Conservation (phyloP, 129 eudicot genomes). For the Flaveria robusta region DNA sequence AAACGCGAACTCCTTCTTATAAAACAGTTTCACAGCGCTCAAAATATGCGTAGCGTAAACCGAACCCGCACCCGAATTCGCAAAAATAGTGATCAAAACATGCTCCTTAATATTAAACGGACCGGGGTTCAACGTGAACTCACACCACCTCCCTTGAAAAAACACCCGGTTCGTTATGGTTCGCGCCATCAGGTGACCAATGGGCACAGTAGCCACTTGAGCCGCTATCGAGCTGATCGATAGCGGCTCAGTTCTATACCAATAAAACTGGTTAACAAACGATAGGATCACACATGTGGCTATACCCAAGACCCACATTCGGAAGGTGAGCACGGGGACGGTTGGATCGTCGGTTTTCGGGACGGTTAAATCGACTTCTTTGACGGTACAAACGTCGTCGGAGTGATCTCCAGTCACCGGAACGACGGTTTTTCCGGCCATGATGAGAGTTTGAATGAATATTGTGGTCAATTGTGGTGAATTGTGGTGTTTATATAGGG, state of each 20-base stretch:
- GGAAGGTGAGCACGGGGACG: conserved; percentile 56
- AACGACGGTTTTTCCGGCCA: conserved; percentile 14
- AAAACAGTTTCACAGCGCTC: conserved; percentile 56
- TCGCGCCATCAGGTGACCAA: conserved; percentile 74
- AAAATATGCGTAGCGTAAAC: conserved; percentile 73
- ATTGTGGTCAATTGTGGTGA: neutral
- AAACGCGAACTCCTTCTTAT: conserved; percentile 46
- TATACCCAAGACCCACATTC: conserved; percentile 75
- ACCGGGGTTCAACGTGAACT: conserved; percentile 66
- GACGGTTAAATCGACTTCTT: conserved; percentile 64
- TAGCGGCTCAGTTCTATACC: conserved; percentile 65
- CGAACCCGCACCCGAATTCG: conserved; percentile 65
- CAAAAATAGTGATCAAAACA: conserved; percentile 68
- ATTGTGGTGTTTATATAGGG: neutral
- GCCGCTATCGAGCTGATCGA: conserved; percentile 44
- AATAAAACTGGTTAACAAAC: conserved; percentile 68
- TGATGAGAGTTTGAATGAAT: neutral
- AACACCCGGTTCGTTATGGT: conserved; percentile 44
- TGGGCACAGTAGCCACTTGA: conserved; percentile 59
- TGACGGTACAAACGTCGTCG: conserved; percentile 44
- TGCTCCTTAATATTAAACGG: conserved; percentile 77
- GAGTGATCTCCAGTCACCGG: neutral
- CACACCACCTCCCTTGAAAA: conserved; percentile 37
- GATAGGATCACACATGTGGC: conserved; percentile 52
- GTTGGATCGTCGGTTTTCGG: conserved; percentile 75